Conservation (phyloP, 2,329 filamentous ascomycete genomes). For the Fusarium bulbicola region DNA sequence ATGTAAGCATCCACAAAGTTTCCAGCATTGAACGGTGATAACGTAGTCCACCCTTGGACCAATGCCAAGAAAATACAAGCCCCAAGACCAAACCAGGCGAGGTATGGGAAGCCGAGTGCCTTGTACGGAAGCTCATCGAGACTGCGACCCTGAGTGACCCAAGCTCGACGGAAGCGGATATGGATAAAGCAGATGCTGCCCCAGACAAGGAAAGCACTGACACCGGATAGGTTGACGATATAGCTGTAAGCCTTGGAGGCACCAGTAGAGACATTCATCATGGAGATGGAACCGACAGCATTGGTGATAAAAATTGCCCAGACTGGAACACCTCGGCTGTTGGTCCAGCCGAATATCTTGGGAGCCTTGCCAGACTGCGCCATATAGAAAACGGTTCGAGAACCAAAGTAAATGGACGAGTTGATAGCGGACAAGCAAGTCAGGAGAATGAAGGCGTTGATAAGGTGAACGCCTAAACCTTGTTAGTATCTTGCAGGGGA, state of each 20-base stretch:
- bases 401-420: slow-evolving; percentile 80
- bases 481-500: slow-evolving; percentile 1
- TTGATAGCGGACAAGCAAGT: slow-evolving; percentile 79
- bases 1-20: slow-evolving; percentile 73
- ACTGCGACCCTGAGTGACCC: slow-evolving; percentile 65
- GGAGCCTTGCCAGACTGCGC: slow-evolving; percentile 78
- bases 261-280: slow-evolving; percentile 77
- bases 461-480: slow-evolving; percentile 67
- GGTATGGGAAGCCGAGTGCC: slow-evolving; percentile 64
- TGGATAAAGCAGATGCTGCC: slow-evolving; percentile 75
- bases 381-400: slow-evolving; percentile 79
- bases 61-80: slow-evolving; percentile 68
- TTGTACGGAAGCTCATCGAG: slow-evolving; percentile 64
- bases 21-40: slow-evolving; percentile 65
- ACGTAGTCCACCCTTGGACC: slow-evolving; percentile 68
- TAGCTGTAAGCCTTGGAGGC: slow-evolving; percentile 72
- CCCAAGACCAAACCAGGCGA: slow-evolving; percentile 66
- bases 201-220: slow-evolving; percentile 79
- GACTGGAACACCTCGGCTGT: slow-evolving; percentile 68
- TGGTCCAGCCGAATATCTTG: slow-evolving; percentile 72
- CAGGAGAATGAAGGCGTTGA: slow-evolving; percentile 80
- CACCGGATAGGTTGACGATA: slow-evolving; percentile 75
- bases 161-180: slow-evolving; percentile 74
- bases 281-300: slow-evolving; percentile 73
- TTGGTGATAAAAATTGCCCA: slow-evolving; percentile 75